Conservation (phyloP, 176 grass and related monocot species). For the Avena sativa region DNA sequence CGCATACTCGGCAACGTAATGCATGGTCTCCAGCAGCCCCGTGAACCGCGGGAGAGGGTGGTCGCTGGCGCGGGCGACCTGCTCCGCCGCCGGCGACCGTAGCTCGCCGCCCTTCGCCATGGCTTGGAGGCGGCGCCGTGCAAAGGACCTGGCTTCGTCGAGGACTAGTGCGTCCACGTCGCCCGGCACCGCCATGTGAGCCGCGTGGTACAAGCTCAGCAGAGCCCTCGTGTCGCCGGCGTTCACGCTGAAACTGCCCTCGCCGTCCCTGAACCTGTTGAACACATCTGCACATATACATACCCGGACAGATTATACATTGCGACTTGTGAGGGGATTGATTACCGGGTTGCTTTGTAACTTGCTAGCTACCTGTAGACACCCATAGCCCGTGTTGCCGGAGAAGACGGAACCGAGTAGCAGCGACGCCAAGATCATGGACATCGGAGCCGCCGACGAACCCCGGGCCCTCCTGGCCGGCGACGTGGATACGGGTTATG, state of each 20-base stretch:
- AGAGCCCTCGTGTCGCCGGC: background rate
- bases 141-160: background rate
- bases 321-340: no score
- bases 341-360: no score
- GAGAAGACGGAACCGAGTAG: no score
- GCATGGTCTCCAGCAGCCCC: background rate
- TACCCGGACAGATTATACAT: no score
- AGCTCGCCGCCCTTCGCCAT: background rate
- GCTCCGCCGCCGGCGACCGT: background rate
- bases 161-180: background rate
- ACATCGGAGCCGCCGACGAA: no score
- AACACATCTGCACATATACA: background rate
- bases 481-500: no score
- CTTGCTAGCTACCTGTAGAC: no score
- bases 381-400: no score
- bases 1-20: background rate
- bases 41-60: background rate
- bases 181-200: background rate
- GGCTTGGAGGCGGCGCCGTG: background rate
- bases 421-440: no score
- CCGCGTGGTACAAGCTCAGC: background rate
- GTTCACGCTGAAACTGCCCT: background rate
- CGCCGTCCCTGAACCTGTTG: background rate
- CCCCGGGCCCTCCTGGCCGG: no score
- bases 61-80: slow-evolving; percentile 5